Base-by-base conservation (phyloP, 2,329 filamentous ascomycete genomes). In the Microcera coccophila region DNA sequence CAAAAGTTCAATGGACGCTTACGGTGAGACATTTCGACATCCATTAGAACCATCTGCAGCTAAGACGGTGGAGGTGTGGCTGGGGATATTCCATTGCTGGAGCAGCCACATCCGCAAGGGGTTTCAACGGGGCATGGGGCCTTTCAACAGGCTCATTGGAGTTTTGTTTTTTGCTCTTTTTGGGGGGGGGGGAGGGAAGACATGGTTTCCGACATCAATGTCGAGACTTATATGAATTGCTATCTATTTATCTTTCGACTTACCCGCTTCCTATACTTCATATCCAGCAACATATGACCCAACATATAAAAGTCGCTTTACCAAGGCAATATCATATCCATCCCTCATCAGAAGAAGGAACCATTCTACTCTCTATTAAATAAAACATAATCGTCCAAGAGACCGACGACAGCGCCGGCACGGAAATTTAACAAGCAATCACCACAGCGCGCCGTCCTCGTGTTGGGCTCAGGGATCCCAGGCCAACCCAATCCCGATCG, bases 171-270 rank as follows among this genome's bases (percentile, higher is more conserved):
- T n/a, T n/a, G 47, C 42, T 50, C 46, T 55, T 58, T 52, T 58
- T 55, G 58, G 58, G 55, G 58, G 55, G 55, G 55, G 47, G 48
- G 41, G 49, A 55, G 48, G 45, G 52, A 46, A 41, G 44, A 47
- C 44, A 47, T 49, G 47, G 47, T 47, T 54, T 38, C 48, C 50
- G 52, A 49, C 46, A 47, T 40, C 34, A 43, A 44, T 45, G 37
- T 49, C 47, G 39, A 47, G 38, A 37, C 39, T 38, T 48, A 37
- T 41, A 37, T 19, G 17, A 8, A 38, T 28, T 16, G 4, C 4
- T 17, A 19, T 29, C 17, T 38, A n/a, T n/a, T n/a, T n/a, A n/a
- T 21, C 33, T 36, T 19, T 36, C 33, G 31, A n/a, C n/a, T n/a
- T n/a, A n/a, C n/a, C n/a, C n/a, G n/a, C 42, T 33, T 31, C 26